Percentiles rank a stretch among this genome's conserved stretches.
These are phyloP conservation scores for Leccinum arenicola DNA, from an alignment of 768 basidiomycete species.

Conservation along the genomic window DNA sequence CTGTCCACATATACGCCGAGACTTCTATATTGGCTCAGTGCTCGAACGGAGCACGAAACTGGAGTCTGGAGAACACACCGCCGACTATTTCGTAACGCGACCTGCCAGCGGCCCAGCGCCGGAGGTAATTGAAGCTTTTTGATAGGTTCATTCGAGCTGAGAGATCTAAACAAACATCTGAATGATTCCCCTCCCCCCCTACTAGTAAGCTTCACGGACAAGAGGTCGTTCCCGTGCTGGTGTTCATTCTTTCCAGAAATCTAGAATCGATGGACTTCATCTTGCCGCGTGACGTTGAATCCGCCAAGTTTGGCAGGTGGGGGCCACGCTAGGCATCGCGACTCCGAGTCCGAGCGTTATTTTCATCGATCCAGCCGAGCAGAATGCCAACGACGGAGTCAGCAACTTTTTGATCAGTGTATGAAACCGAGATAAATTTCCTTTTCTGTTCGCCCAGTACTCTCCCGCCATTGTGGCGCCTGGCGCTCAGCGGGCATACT, in stretches of 20 bases:
- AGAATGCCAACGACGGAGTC: background rate
- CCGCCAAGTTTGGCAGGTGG: background rate
- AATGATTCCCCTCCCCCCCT: background rate
- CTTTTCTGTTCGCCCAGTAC: background rate
- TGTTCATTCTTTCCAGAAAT: background rate
- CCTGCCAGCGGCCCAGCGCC: too few relatives aligned
- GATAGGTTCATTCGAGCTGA: background rate
- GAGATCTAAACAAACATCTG: background rate
- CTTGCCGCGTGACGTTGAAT: background rate
- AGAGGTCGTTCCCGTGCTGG: background rate
- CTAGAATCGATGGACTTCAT: background rate
- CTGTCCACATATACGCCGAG: too few relatives aligned
- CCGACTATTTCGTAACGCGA: too few relatives aligned
- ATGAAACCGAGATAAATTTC: background rate
- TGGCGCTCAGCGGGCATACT: background rate
- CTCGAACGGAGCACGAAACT: background rate
- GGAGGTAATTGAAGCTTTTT: too few relatives aligned
- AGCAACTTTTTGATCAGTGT: background rate
- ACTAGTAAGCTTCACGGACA: background rate
- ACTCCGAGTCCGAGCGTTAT: background rate
- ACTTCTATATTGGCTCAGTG: too few relatives aligned
- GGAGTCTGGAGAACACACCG: too few relatives aligned
- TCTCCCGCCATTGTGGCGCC: slow-evolving; percentile 5
- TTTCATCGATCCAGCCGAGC: background rate
- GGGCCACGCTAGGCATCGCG: background rate